Percentiles rank a stretch among this genome's conserved stretches.
Conservation (phyloP, 1,139 yeast species). For the Taphrina deformans region DNA sequence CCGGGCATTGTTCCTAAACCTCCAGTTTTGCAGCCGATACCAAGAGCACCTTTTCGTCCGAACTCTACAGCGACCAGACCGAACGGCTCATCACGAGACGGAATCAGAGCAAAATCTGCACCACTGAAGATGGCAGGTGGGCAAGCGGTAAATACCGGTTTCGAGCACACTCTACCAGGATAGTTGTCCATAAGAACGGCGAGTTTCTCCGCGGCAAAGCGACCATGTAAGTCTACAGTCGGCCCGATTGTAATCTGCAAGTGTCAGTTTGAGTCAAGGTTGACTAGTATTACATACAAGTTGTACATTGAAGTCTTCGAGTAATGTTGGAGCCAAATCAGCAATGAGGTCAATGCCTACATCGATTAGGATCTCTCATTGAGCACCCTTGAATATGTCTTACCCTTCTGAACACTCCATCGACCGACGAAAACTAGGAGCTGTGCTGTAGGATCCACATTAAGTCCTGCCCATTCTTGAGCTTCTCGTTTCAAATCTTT, state of each 20-base stretch:
- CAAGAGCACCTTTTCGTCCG: slow-evolving; percentile 35
- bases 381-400: background rate
- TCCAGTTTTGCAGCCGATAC: slow-evolving; percentile 35
- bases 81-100: slow-evolving; percentile 35
- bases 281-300: background rate
- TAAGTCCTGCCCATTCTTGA: slow-evolving; percentile 34
- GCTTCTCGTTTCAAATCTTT: slow-evolving; percentile 26
- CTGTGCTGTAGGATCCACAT: slow-evolving; percentile 31
- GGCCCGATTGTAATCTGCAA: slow-evolving; percentile 32
- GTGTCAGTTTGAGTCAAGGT: background rate
- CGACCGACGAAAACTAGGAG: slow-evolving; percentile 35
- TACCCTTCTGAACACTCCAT: slow-evolving; percentile 35
- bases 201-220: slow-evolving; percentile 34
- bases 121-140: slow-evolving; percentile 35
- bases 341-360: slow-evolving; percentile 34
- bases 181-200: slow-evolving; percentile 31
- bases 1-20: slow-evolving; percentile 36
- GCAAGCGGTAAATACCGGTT: slow-evolving; percentile 33
- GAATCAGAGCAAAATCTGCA: slow-evolving; percentile 34
- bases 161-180: slow-evolving; percentile 32
- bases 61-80: slow-evolving; percentile 35
- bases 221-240: slow-evolving; percentile 32
- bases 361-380: background rate
- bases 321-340: slow-evolving; percentile 32
- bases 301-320: slow-evolving; percentile 32